Base-by-base conservation (phyloP, 2,329 filamentous ascomycete species). In the Aspergillus sp. region DNA sequence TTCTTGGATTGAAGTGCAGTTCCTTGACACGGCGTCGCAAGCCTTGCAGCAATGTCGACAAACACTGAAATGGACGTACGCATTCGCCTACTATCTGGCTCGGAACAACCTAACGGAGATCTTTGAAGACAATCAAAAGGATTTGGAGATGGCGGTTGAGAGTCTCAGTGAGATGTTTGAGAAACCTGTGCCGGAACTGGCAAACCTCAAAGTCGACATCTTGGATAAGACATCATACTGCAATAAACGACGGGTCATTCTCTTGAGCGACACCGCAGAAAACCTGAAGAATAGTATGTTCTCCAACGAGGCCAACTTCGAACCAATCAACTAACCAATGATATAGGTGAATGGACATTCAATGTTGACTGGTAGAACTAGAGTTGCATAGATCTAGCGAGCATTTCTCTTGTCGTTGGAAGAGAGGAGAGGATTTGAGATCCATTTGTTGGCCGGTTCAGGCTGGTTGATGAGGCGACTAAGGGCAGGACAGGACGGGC, bases 1-100 rank as follows among this genome's bases (percentile, higher is more conserved):
- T 87, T 97, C 93, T 0, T 99, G 95, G 95, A 99, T 99, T 62
- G 95, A 99, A 76, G 95, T 99, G 7, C 95, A 99, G 74, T 99
- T 98, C 75, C 86, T 99, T 23, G 92, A 97, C 72, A 90, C 91
- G 2, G 95, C 95, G 0, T 97, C 93, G 0, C 92, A 97, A 74
- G 92, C 94, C 3, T 85, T 99, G 17, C 94, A 98, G 80, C 93
- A 92, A 51, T 99, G 95, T 78, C 91, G 95, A n/a, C 94, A 98
- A 80, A 99, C 95, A 0, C 84, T 99, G 5, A 99, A 99, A 81
- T 99, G 95, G 95, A 99, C 95, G 0, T 99, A 99, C 72, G 95
- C 95, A 0, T 99, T 99, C 79, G 95, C 95, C 1, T 99, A 95
- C 76, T 99, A 99, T 74, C 87, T 99, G n/a, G 90, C 90, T 3